Percentiles rank a stretch among this genome's conserved stretches.
These are phyloP conservation scores for Calonectria pteridis DNA, from an alignment of 2,329 filamentous ascomycete species.

Conservation along the genomic window DNA sequence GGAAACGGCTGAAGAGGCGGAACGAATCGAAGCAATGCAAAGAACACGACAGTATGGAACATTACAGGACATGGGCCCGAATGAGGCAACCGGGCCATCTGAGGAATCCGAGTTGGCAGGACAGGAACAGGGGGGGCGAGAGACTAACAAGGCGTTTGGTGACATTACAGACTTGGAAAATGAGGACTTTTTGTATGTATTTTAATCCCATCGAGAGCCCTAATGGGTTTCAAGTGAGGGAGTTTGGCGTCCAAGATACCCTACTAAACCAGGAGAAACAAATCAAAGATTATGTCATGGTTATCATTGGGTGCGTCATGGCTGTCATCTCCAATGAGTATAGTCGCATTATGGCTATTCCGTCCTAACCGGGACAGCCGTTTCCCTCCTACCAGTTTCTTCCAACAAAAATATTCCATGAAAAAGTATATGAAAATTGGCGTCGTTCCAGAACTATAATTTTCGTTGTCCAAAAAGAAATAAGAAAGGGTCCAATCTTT, in stretches of 20 bases:
- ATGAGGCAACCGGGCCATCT: slow-evolving; percentile 21
- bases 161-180: slow-evolving; percentile 73
- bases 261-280: background rate
- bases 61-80: background rate
- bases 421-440: background rate
- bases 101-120: slow-evolving; percentile 30
- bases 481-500: background rate
- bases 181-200: slow-evolving; percentile 74
- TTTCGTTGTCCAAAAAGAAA: too few relatives aligned
- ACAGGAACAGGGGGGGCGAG: slow-evolving; percentile 16
- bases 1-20: slow-evolving; percentile 59
- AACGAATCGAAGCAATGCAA: slow-evolving; percentile 50
- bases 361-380: background rate
- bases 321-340: background rate
- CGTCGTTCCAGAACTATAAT: background rate
- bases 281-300: background rate
- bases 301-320: background rate
- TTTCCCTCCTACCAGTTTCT: background rate
- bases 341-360: background rate
- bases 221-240: background rate
- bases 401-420: background rate
- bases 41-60: slow-evolving; percentile 32
- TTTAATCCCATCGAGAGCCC: slow-evolving; percentile 33
- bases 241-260: slow-evolving; percentile 14
- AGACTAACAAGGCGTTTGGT: slow-evolving; percentile 46